These are phyloP conservation scores for Claviceps digitariae DNA, from an alignment of 2,329 filamentous ascomycete species.

Conservation along the genomic window DNA sequence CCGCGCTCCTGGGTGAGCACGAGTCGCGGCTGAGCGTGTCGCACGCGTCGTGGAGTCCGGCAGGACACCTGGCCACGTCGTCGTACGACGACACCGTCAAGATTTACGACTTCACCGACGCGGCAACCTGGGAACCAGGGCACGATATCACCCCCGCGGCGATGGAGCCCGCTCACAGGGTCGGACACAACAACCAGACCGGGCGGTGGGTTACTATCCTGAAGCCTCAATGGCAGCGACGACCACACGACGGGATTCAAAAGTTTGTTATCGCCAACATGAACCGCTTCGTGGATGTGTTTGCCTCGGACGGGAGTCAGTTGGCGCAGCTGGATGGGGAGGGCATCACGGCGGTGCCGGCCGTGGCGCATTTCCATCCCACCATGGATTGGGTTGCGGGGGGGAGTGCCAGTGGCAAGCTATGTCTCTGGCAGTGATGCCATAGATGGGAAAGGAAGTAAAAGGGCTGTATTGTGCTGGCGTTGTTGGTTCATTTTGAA, in stretches of 20 bases:
- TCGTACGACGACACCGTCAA: conserved; percentile 95
- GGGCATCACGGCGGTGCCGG: conserved; percentile 85
- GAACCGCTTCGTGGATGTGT: conserved; percentile 94
- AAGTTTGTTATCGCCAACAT: conserved; percentile 93
- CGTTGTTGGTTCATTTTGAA: no score
- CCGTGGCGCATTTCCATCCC: conserved; percentile 82
- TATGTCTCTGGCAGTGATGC: conserved; percentile 71
- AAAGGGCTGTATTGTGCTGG: background rate
- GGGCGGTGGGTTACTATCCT: conserved; percentile 80
- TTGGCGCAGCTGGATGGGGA: conserved; percentile 79
- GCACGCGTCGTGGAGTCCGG: conserved; percentile 78
- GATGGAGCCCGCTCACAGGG: conserved; percentile 54
- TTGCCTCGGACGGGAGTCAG: conserved; percentile 68
- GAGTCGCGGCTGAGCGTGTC: conserved; percentile 74
- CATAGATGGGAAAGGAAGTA: no score
- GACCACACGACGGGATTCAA: conserved; percentile 64
- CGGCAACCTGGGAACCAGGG: conserved; percentile 44
- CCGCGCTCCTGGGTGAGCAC: conserved; percentile 67
- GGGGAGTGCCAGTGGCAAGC: conserved; percentile 81
- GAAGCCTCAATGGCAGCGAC: conserved; percentile 78
- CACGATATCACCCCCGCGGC: conserved; percentile 43
- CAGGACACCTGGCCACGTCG: conserved; percentile 76
- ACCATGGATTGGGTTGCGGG: conserved; percentile 83
- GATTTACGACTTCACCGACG: conserved; percentile 64
- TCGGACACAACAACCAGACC: conserved; percentile 90